phyloP scores from a whole-genome alignment of 495 filamentous ascomycete species.

The Astrocystis sublimbata region DNA sequence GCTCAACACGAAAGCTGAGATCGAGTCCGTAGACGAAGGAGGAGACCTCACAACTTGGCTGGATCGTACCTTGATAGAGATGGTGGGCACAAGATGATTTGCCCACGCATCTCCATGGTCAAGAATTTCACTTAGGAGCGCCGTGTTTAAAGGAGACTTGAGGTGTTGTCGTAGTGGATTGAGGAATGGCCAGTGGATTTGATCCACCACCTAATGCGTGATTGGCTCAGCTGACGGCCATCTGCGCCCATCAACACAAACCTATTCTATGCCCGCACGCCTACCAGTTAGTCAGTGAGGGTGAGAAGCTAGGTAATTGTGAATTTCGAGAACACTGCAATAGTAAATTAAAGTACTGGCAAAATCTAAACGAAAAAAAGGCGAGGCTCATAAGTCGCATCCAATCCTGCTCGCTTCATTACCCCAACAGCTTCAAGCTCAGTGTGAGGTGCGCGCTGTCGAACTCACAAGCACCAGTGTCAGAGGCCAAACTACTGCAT shows the following conservation, averaged over 20 bases:
- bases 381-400: not conserved
- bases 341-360: not conserved
- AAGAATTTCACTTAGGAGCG: not conserved
- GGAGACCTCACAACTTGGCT: slow-evolving; percentile 67
- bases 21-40: slow-evolving; percentile 72
- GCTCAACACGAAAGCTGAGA: slow-evolving; percentile 84
- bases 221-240: slow-evolving; percentile 12
- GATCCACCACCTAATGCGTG: slow-evolving; percentile 5
- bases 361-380: not conserved
- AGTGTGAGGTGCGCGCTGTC: not conserved
- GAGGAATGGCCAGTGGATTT: not conserved
- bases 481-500: not conserved
- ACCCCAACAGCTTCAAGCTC: not conserved
- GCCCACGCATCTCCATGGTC: not conserved
- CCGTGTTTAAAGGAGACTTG: too few relatives aligned
- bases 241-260: not conserved
- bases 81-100: slow-evolving; percentile 21
- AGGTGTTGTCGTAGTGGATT: not conserved
- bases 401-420: not conserved
- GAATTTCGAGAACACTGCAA: not conserved
- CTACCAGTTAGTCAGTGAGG: too few relatives aligned
- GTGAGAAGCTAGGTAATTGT: not conserved
- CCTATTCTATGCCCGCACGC: too few relatives aligned
- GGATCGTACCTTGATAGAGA: slow-evolving; percentile 37
- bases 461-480: not conserved